These are phyloP conservation scores for Mycena chlorophos DNA, from an alignment of 768 basidiomycete genomes.

Conservation along the genomic window DNA sequence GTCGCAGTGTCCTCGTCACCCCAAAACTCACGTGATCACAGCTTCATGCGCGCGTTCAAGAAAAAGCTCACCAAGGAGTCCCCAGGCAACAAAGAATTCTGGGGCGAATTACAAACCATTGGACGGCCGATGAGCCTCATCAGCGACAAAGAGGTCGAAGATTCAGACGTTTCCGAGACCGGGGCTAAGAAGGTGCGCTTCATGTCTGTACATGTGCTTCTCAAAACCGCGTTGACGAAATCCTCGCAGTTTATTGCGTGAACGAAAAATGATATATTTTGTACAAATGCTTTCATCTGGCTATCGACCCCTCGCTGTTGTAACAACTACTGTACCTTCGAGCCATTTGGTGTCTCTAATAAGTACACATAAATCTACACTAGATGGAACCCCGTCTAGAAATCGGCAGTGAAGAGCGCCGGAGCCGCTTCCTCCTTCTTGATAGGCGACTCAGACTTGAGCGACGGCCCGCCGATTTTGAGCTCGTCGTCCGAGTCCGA, in stretches of 20 bases:
- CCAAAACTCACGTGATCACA: constrained; percentile 27
- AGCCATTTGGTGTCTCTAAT: constrained; percentile 13
- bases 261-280: neutral
- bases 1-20: constrained; percentile 31
- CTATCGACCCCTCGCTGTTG: neutral
- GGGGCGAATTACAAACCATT: constrained; percentile 52
- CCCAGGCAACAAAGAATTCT: constrained; percentile 69
- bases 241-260: constrained; percentile 1
- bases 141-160: constrained; percentile 58
- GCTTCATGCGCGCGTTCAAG: constrained; percentile 58
- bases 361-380: too few species aligned
- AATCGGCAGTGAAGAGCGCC: too few species aligned
- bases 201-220: neutral
- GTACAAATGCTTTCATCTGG: too few species aligned
- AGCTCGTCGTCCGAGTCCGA: too few species aligned
- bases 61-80: neutral
- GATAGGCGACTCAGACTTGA: too few species aligned
- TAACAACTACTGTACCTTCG: neutral
- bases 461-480: too few species aligned
- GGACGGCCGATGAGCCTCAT: constrained; percentile 65
- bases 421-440: too few species aligned
- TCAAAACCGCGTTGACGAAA: neutral
- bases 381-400: too few species aligned
- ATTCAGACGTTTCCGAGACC: constrained; percentile 56
- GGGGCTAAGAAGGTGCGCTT: constrained; percentile 53